phyloP scores from a whole-genome alignment of 345 rosid species.

The Clausena lansium region DNA sequence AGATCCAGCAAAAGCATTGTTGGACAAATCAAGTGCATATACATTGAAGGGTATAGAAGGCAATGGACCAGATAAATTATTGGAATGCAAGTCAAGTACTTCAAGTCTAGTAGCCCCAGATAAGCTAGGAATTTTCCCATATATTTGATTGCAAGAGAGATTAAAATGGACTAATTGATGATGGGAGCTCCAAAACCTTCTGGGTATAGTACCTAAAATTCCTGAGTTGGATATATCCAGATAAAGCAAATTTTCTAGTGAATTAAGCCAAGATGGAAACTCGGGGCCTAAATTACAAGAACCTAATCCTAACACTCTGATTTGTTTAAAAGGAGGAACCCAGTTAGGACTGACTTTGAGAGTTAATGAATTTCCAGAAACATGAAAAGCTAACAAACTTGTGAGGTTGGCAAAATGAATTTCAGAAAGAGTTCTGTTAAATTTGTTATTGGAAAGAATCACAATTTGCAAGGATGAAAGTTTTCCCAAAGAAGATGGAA shows the following conservation, averaged over 20 bases:
- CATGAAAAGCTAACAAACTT: neutral
- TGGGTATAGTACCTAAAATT: constrained; percentile 18
- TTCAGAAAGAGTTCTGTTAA: constrained; percentile 4
- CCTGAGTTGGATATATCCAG: constrained; percentile 26
- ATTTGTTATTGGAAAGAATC: neutral
- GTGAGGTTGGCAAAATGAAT: constrained; percentile 27
- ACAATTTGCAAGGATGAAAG: neutral
- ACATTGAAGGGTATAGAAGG: constrained; percentile 16
- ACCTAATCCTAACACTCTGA: neutral
- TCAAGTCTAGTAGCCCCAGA: neutral
- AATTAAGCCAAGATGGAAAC: constrained; percentile 31
- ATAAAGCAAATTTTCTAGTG: neutral
- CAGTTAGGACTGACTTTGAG: constrained; percentile 22
- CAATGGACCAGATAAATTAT: constrained; percentile 15
- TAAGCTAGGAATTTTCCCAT: constrained; percentile 9
- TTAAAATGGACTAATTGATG: no score
- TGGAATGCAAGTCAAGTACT: constrained; percentile 18
- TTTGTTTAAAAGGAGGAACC: constrained; percentile 26
- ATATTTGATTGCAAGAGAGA: constrained; percentile 12
- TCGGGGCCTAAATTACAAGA: constrained; percentile 27
- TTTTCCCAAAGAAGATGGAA: neutral
- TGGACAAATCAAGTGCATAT: constrained; percentile 14
- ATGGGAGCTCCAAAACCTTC: no score
- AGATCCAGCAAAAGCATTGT: neutral
- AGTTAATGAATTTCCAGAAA: constrained; percentile 19